Conservation (phyloP, 164 flowering plant genomes). For the Cinnamomum micranthum region DNA sequence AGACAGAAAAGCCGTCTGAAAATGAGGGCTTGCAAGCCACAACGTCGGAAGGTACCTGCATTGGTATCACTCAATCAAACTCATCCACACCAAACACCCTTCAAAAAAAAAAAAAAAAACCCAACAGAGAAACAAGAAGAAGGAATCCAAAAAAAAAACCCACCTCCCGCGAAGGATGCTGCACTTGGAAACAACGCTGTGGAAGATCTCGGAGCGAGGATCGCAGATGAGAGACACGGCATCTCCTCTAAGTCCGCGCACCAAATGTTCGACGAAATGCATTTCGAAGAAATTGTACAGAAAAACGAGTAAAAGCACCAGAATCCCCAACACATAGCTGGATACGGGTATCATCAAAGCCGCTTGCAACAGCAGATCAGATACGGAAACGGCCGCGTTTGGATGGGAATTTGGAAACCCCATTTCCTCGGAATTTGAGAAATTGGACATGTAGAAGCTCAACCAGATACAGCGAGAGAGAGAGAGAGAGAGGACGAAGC, state of each 20-base stretch:
- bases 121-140: background rate
- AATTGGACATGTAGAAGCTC: too few species aligned
- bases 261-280: slow-evolving; percentile 42
- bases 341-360: slow-evolving; percentile 37
- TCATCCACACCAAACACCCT: background rate
- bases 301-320: slow-evolving; percentile 18
- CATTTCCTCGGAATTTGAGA: slow-evolving; percentile 10
- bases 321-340: slow-evolving; percentile 24
- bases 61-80: background rate
- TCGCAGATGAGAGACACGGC: slow-evolving; percentile 40
- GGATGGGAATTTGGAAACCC: slow-evolving; percentile 3
- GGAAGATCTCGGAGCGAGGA: slow-evolving; percentile 41
- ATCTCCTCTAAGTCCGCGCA: slow-evolving; percentile 43
- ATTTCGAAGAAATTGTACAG: slow-evolving; percentile 49
- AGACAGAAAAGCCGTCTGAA: slow-evolving; percentile 51
- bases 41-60: slow-evolving; percentile 38
- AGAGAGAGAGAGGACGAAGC: background rate
- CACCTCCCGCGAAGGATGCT: slow-evolving; percentile 50
- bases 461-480: background rate
- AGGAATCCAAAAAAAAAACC: background rate
- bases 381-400: slow-evolving; percentile 9
- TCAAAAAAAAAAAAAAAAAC: background rate
- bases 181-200: slow-evolving; percentile 49
- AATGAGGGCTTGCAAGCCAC: slow-evolving; percentile 69
- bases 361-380: slow-evolving; percentile 25